Evolutionary conservation across 1,139 yeast species (phyloP).

Genomic region (Meyerozyma carpophila): DNA sequence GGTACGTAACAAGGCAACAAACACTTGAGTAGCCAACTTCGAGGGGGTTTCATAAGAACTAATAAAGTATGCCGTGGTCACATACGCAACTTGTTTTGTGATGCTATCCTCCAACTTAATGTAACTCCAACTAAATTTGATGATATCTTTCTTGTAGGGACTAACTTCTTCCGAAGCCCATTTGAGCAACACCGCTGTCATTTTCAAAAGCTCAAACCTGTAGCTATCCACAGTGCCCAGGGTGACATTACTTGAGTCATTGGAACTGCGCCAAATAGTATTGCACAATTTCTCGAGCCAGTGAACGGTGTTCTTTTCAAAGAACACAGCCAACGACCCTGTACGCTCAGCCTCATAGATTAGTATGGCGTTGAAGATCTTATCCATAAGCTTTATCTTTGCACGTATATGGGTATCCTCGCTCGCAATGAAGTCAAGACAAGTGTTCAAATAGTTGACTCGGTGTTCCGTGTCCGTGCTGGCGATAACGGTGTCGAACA

Average conservation of each 20-base stretch:
- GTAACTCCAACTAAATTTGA: slow-evolving; percentile 92
- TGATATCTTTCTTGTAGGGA: slow-evolving; percentile 76
- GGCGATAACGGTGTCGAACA: slow-evolving; percentile 53
- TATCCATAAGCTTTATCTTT: slow-evolving; percentile 57
- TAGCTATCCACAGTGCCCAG: slow-evolving; percentile 72
- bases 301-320: slow-evolving; percentile 31
- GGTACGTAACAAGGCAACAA: slow-evolving; percentile 81
- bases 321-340: slow-evolving; percentile 47
- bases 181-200: slow-evolving; percentile 73
- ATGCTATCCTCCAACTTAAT: slow-evolving; percentile 85
- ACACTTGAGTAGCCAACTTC: slow-evolving; percentile 84
- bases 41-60: slow-evolving; percentile 86
- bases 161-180: slow-evolving; percentile 58
- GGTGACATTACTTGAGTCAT: slow-evolving; percentile 48
- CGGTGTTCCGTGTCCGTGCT: slow-evolving; percentile 44
- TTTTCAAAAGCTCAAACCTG: slow-evolving; percentile 72
- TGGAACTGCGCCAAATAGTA: slow-evolving; percentile 68
- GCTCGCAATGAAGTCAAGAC: slow-evolving; percentile 45
- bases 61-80: slow-evolving; percentile 81
- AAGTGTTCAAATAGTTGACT: slow-evolving; percentile 45
- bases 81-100: slow-evolving; percentile 90
- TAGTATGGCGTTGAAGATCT: slow-evolving; percentile 62
- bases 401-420: slow-evolving; percentile 44
- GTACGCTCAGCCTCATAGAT: slow-evolving; percentile 53
- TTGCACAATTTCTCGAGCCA: slow-evolving; percentile 65